Evolutionary conservation across 495 filamentous ascomycete species (phyloP).

Genomic region (Hypoxylon fuscum): DNA sequence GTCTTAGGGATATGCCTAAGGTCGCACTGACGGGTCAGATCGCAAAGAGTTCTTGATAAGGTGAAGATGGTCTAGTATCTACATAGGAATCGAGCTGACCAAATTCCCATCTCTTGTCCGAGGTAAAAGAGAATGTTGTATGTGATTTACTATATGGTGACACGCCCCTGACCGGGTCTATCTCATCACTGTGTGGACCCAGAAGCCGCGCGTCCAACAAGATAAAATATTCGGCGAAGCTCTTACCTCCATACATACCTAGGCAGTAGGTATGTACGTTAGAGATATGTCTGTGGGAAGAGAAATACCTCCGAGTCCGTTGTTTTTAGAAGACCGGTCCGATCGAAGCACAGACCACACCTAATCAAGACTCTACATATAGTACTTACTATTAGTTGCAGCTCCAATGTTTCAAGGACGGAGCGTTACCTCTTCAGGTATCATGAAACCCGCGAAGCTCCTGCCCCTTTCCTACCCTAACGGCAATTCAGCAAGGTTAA

Average conservation of each 20-base stretch:
- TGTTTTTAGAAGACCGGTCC: constrained; percentile 4
- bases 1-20: constrained; percentile 1
- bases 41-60: constrained; percentile 13
- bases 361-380: background rate
- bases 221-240: constrained; percentile 18
- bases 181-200: background rate
- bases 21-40: constrained; percentile 23
- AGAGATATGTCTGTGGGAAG: constrained; percentile 18
- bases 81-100: constrained; percentile 1
- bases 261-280: no score
- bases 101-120: constrained; percentile 13
- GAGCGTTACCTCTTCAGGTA: constrained; percentile 10
- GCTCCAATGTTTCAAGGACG: constrained; percentile 31
- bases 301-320: constrained; percentile 17
- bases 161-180: background rate
- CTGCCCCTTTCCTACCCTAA: constrained; percentile 11
- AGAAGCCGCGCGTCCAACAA: constrained; percentile 25
- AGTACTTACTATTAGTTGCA: constrained; percentile 4
- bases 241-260: no score
- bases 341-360: constrained; percentile 21
- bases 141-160: no score
- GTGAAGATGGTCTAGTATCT: constrained; percentile 1
- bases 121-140: constrained; percentile 5
- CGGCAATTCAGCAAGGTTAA: constrained; percentile 14
- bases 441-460: constrained; percentile 16